Evolutionary conservation across 139 green algal species (phyloP).

Genomic region (Gonium pectorale): DNA sequence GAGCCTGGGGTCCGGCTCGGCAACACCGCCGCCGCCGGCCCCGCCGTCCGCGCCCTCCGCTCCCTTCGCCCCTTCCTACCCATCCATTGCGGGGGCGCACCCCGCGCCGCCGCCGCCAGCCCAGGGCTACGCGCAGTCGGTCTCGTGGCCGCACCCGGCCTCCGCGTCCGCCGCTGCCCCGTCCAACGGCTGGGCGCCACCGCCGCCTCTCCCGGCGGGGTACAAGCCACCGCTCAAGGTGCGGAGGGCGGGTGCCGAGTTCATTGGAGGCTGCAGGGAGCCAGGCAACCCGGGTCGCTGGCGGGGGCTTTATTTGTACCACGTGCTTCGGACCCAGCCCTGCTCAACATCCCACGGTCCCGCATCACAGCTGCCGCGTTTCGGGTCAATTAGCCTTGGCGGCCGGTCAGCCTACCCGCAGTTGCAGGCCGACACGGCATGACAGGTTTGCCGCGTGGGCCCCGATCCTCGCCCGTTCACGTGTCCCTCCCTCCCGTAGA

Average conservation of each 20-base stretch:
- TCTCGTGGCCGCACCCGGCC: not conserved
- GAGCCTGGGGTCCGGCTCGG: too few species aligned
- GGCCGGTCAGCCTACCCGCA: too few species aligned
- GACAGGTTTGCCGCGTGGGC: too few species aligned
- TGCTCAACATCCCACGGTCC: not conserved
- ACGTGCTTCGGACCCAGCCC: too few species aligned
- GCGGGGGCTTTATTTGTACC: too few species aligned
- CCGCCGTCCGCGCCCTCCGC: not conserved
- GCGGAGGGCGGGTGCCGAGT: conserved; percentile 9
- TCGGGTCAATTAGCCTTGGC: too few species aligned
- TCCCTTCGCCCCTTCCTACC: not conserved
- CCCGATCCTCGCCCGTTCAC: too few species aligned
- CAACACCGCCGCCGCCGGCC: too few species aligned
- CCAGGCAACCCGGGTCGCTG: too few species aligned
- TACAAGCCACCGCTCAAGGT: conserved; percentile 58
- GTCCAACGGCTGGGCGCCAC: not conserved
- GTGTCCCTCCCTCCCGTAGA: conserved; percentile 1
- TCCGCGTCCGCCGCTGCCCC: not conserved
- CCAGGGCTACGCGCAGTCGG: not conserved
- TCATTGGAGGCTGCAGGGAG: too few species aligned
- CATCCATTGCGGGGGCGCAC: not conserved
- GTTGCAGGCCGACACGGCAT: too few species aligned
- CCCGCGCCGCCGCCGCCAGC: not conserved
- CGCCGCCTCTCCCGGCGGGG: conserved; percentile 10
- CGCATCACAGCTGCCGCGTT: too few species aligned